Percentiles rank a stretch among this genome's conserved stretches.
Evolutionary conservation across 2,329 filamentous ascomycete species (phyloP).

Genomic region (Aureobasidium sp.): DNA sequence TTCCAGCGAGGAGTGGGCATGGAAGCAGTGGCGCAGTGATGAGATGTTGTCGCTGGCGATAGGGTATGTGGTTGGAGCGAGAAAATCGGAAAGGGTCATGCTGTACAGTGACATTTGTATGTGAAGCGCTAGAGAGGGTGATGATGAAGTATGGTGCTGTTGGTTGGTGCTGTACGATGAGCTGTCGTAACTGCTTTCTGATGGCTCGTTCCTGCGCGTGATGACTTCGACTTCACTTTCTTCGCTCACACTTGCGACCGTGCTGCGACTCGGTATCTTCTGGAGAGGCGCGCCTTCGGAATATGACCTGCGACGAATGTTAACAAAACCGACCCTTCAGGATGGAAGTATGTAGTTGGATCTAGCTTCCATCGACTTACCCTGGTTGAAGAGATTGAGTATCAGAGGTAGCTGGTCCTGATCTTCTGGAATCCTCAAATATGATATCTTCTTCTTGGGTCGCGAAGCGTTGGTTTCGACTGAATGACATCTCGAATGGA

Average conservation of each 20-base stretch:
- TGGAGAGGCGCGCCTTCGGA: conserved; percentile 9
- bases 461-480: background rate
- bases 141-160: background rate
- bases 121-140: conserved; percentile 43
- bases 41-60: conserved; percentile 12
- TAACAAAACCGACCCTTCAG: too few species aligned
- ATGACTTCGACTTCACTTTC: conserved; percentile 42
- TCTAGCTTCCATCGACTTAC: background rate
- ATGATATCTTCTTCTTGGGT: background rate
- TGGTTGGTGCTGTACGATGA: background rate
- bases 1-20: conserved; percentile 46
- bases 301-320: background rate
- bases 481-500: background rate
- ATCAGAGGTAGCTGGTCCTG: background rate
- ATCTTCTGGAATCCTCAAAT: background rate
- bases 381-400: conserved; percentile 4
- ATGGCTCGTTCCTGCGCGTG: conserved; percentile 31
- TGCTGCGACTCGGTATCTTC: conserved; percentile 22
- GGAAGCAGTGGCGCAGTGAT: conserved; percentile 50
- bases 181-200: conserved; percentile 23
- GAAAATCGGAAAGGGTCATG: conserved; percentile 51
- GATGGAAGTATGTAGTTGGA: too few species aligned
- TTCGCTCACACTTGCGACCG: conserved; percentile 20
- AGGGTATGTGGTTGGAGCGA: conserved; percentile 32
- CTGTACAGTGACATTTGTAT: conserved; percentile 62